Conservation (phyloP, 768 basidiomycete genomes). For the Pisolithus microcarpus region DNA sequence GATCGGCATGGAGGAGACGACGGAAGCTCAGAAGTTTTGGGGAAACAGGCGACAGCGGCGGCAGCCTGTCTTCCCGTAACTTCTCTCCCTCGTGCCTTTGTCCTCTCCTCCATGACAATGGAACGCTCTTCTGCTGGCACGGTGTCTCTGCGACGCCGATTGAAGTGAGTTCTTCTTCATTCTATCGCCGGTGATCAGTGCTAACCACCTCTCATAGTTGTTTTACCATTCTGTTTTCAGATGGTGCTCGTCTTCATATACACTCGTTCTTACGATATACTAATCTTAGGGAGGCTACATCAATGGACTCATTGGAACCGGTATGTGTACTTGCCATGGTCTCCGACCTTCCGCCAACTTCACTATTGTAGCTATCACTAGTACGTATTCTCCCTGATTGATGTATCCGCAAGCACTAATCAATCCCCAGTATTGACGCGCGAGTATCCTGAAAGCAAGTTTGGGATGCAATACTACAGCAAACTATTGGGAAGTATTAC, state of each 20-base stretch:
- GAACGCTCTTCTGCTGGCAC: too few species aligned
- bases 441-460: constrained; percentile 54
- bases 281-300: constrained; percentile 52
- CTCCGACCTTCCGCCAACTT: not conserved
- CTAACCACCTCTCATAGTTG: constrained; percentile 38
- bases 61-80: too few species aligned
- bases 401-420: not conserved
- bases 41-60: too few species aligned
- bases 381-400: constrained; percentile 32
- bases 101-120: too few species aligned
- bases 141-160: too few species aligned
- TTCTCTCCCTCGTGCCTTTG: too few species aligned
- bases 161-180: constrained; percentile 18
- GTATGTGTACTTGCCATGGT: constrained; percentile 34
- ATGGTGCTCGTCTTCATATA: constrained; percentile 40
- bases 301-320: constrained; percentile 70
- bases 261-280: constrained; percentile 2
- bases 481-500: constrained; percentile 57
- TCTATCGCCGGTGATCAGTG: not conserved
- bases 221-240: constrained; percentile 83
- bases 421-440: constrained; percentile 50
- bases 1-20: too few species aligned
- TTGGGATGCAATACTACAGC: constrained; percentile 51
- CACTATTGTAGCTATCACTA: constrained; percentile 50
- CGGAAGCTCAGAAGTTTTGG: too few species aligned